Evolutionary conservation across 2,329 filamentous ascomycete genomes (phyloP), one percentile per base, ranked within the genome.

Genomic region (Chrysosporium queenslandicum): DNA sequence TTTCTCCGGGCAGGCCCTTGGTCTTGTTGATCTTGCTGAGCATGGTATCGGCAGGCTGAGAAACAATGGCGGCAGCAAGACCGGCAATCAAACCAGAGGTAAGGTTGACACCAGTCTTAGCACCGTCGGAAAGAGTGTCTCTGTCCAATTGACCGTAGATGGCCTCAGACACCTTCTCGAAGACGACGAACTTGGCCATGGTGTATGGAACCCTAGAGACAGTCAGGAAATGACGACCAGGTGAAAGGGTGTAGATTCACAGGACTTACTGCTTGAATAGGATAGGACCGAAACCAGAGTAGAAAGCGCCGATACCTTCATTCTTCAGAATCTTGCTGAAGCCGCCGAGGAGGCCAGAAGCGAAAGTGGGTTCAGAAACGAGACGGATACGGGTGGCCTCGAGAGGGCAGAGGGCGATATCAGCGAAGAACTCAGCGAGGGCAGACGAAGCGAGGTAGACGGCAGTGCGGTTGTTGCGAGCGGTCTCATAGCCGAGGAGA

Each of bases 11-110:
- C 56, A 82, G 77, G 74, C 86, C 87, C 78, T 87, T 83, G 74
- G 85, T 87, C 85, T 92, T 92, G 85, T 94, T 94, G 79, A 94
- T 92, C 82, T 91, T 92, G 75, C 81, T 86, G 59, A 94, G 83
- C 87, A 94, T 94, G 68, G 87, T 94, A 72, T 94, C 87, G 70
- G 87, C 87, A 63, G 87, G 87, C 77, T 94, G 87, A 58, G 87
- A 94, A 69, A 94, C 80, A 64, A 91, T 70, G 68, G 87, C 87
- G 64, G 87, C 87, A 64, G 87, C 87, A 75, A 94, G 88, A 78
- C 89, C 80, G 52, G 89, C 89, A 54, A 90, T 80, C 61, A 94
- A 76, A 76, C 89, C 89, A 60, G 87, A 90, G 37, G 85, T 81
- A 64, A 94, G 78, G 81, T 94, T 92, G 77, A 87, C 80, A 70